Evolutionary conservation across 2,329 filamentous ascomycete genomes (phyloP), one percentile per base, ranked within the genome.

Genomic region (Aureobasidium subglaciale): DNA sequence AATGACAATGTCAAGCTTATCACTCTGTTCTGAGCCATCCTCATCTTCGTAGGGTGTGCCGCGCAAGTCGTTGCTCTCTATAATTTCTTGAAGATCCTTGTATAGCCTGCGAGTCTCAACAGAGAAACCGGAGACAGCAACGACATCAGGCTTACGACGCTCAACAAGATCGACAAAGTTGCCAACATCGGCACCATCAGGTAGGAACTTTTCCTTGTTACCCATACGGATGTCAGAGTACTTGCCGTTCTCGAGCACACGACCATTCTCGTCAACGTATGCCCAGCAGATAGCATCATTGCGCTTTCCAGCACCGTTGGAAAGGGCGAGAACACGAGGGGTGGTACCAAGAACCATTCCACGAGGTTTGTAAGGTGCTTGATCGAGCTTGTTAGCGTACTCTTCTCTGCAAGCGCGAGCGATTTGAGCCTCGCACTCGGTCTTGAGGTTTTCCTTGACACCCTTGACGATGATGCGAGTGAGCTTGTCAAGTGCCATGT

Each of bases 301-400:
- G 38, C 90, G 83, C 62, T 87, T 83, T 13, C 88, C 89, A 70
- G 85, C 85, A 54, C 93, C 93, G 63, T 91, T 95, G 3, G 91
- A 92, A 20, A 99, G 73, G 4, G 91, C 83, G 45, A 99, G 79
- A 5, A 96, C 90, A 29, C 92, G 86, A 42, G 93, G 91, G 6
- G 86, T 81, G 0, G 91, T 96, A 24, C 93, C 93, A 35, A 95
- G 77, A 18, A 90, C 81, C 82, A 96, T 90, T 9, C 90, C 91
- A 71, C 92, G 91, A 5, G 93, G 91, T 71, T 96, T 96, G 73
- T 91, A 95, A 0, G 93, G 93, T 8, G 93, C 91, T 71, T 99
- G 93, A 65, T 99, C 93, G 22, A 99, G 82, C 68, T 90, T 88
- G 70, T 87, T 86, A 40, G 86, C 87, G 70, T 93, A 97, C 59